phyloP scores from a whole-genome alignment of 2,329 filamentous ascomycete genomes.

The Phyllosticta citrichinensis region DNA sequence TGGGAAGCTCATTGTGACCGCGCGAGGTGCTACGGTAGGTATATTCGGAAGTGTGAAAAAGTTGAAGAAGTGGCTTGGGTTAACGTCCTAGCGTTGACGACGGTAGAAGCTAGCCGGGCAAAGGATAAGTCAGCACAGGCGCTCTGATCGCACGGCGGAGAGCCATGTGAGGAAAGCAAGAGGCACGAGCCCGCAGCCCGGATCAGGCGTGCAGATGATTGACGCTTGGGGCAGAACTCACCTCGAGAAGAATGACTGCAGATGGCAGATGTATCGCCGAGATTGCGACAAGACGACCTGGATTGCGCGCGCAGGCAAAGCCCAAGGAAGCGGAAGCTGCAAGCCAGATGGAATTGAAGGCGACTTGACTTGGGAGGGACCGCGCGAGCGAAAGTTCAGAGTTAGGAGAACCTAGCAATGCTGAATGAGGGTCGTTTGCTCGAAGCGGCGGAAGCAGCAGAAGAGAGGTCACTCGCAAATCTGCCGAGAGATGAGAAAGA shows the following conservation, averaged over 20 bases:
- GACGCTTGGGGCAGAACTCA: conserved; percentile 12
- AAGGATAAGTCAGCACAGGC: conserved; percentile 8
- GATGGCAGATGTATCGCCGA: conserved; percentile 4
- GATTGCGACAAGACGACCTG: conserved; percentile 2
- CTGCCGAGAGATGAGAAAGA: conserved; percentile 13
- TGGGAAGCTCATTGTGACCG: conserved; percentile 52
- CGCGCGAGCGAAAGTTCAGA: conserved; percentile 13
- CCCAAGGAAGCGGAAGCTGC: conserved; percentile 8
- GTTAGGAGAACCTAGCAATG: conserved; percentile 9
- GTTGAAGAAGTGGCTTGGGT: conserved; percentile 7
- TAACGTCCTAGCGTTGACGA: conserved; percentile 10
- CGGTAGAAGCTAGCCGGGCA: conserved; percentile 8
- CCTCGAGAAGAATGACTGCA: conserved; percentile 1
- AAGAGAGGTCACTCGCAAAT: conserved; percentile 19
- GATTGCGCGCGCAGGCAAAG: conserved; percentile 17
- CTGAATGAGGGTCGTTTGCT: conserved; percentile 21
- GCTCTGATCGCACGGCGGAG: conserved; percentile 8
- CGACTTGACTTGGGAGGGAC: conserved; percentile 19
- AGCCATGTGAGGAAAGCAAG: conserved; percentile 1
- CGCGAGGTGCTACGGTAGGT: conserved; percentile 1
- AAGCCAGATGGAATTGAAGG: conserved; percentile 15
- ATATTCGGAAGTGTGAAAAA: conserved; percentile 9
- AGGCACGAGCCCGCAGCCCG: background rate
- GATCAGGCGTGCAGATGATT: background rate
- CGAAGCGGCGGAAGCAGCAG: conserved; percentile 16